Percentiles rank a stretch among this genome's conserved stretches.
These are phyloP conservation scores for Candida maesae DNA, from an alignment of 805 yeast genomes.

Conservation along the genomic window DNA sequence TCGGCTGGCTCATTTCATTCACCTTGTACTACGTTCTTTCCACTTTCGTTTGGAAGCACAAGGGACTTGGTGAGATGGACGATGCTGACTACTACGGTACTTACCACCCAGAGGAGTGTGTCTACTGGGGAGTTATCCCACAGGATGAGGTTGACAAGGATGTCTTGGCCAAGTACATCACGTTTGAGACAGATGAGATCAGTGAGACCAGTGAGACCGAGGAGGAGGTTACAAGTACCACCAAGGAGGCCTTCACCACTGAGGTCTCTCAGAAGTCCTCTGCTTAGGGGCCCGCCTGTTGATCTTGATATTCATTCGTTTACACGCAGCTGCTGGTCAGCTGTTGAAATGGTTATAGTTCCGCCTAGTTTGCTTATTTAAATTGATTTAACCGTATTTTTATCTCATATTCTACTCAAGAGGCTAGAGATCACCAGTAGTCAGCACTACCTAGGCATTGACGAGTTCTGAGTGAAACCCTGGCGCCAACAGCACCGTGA, in stretches of 20 bases:
- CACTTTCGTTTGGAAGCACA: constrained; percentile 10
- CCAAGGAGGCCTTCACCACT: not conserved
- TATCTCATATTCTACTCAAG: too few relatives aligned
- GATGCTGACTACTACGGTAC: constrained; percentile 15
- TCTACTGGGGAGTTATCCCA: constrained; percentile 12
- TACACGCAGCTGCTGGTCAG: too few relatives aligned
- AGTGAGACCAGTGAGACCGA: not conserved
- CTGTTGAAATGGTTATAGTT: too few relatives aligned
- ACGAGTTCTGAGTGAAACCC: too few relatives aligned
- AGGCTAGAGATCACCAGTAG: too few relatives aligned
- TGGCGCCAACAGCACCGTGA: too few relatives aligned
- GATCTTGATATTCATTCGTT: too few relatives aligned
- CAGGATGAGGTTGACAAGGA: constrained; percentile 9
- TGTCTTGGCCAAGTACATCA: constrained; percentile 6
- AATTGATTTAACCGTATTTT: too few relatives aligned
- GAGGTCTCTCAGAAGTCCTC: not conserved
- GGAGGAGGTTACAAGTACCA: not conserved
- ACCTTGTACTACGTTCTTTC: constrained; percentile 30
- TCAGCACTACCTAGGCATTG: too few relatives aligned
- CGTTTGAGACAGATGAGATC: not conserved
- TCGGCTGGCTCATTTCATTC: constrained; percentile 39
- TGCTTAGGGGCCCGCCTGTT: not conserved
- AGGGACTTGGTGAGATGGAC: constrained; percentile 13
- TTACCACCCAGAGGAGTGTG: constrained; percentile 10
- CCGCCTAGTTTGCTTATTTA: too few relatives aligned